phyloP scores from a whole-genome alignment of 225 moss, liverwort and hornwort genomes.

The Takakia lepidozioides region DNA sequence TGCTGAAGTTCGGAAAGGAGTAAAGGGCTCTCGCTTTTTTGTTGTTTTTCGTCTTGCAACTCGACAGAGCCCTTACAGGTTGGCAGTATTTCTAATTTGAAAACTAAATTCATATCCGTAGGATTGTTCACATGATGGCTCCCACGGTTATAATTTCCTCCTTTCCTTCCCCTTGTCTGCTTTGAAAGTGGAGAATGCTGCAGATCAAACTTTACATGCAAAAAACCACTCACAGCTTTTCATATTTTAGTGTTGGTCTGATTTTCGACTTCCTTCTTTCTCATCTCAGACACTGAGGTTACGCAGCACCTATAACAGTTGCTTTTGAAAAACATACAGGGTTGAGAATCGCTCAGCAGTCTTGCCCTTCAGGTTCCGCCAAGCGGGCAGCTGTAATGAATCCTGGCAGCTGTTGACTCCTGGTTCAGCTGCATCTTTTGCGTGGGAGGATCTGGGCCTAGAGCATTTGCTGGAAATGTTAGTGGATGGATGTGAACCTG shows the following conservation, averaged over 20 bases:
- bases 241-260: no score
- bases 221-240: no score
- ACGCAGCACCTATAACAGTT: not conserved
- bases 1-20: slow-evolving; percentile 84
- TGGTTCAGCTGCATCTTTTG: slow-evolving; percentile 68
- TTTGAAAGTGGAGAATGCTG: no score
- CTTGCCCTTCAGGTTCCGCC: slow-evolving; percentile 70
- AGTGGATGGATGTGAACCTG: slow-evolving; percentile 57
- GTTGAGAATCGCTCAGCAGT: slow-evolving; percentile 84
- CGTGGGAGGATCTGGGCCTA: slow-evolving; percentile 74
- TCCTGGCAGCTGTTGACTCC: slow-evolving; percentile 75
- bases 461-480: slow-evolving; percentile 67
- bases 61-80: slow-evolving; percentile 83
- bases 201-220: no score
- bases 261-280: no score
- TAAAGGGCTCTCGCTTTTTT: slow-evolving; percentile 69
- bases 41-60: slow-evolving; percentile 80
- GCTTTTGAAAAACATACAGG: slow-evolving; percentile 23
- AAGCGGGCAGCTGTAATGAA: slow-evolving; percentile 49
- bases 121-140: no score
- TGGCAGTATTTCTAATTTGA: not conserved
- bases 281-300: no score
- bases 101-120: no score
- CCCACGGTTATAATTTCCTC: no score
- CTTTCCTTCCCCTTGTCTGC: no score